These are phyloP conservation scores for Pezicula rhizophila DNA, from an alignment of 2,329 filamentous ascomycete species.

Conservation along the genomic window DNA sequence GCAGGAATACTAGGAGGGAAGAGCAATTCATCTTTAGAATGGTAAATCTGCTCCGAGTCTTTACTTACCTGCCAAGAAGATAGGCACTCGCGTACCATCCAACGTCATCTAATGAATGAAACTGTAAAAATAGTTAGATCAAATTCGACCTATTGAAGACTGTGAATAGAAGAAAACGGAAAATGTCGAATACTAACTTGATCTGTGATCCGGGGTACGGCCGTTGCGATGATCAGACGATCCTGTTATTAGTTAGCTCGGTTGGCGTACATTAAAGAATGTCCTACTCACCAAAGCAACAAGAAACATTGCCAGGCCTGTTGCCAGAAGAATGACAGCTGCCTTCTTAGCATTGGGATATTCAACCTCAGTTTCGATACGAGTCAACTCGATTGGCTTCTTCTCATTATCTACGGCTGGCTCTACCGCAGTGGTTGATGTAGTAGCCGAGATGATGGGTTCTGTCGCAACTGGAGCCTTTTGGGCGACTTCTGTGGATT, in stretches of 20 bases:
- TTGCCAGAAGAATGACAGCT: background rate
- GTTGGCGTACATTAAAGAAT: background rate
- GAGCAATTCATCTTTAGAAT: no score
- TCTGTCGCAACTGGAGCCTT: no score
- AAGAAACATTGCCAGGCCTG: conserved; percentile 1
- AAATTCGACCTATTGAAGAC: no score
- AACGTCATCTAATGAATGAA: background rate
- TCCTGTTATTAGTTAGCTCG: background rate
- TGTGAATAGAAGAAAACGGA: no score
- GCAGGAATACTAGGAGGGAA: no score
- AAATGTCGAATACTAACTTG: no score
- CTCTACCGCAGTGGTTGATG: background rate
- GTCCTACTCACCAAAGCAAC: conserved; percentile 1
- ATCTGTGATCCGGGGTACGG: background rate
- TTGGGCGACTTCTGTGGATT: background rate
- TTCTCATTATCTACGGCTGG: background rate
- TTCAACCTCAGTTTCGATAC: background rate
- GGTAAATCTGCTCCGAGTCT: no score
- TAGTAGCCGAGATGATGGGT: background rate
- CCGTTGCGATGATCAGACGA: background rate
- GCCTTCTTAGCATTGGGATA: conserved; percentile 2
- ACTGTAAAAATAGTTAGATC: background rate
- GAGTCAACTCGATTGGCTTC: background rate
- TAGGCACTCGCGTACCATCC: background rate
- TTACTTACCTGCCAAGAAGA: background rate